Conservation (phyloP, 805 yeast species). For the Saccharomycopsis olivae region DNA sequence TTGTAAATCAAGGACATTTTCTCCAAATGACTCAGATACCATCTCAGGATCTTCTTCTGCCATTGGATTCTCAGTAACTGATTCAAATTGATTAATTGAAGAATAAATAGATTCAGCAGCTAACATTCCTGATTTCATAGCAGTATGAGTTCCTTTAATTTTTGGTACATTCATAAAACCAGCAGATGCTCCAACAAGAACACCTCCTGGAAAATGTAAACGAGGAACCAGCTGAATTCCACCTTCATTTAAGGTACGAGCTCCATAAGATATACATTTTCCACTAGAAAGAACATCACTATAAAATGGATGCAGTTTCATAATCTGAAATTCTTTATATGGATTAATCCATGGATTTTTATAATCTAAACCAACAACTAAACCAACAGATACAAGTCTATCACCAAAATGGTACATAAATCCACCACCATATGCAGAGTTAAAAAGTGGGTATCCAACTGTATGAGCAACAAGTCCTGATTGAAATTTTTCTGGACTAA, state of each 20-base stretch:
- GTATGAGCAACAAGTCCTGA: conserved; percentile 79
- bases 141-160: conserved; percentile 95
- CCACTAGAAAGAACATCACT: conserved; percentile 71
- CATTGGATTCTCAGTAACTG: conserved; percentile 23
- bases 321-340: conserved; percentile 86
- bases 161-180: conserved; percentile 97
- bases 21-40: conserved; percentile 19
- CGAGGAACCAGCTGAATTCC: conserved; percentile 91
- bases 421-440: conserved; percentile 87
- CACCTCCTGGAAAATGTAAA: conserved; percentile 91
- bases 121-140: conserved; percentile 89
- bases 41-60: conserved; percentile 29
- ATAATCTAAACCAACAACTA: conserved; percentile 93
- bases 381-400: conserved; percentile 80
- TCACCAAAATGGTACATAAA: conserved; percentile 96
- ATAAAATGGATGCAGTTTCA: conserved; percentile 89
- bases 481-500: conserved; percentile 67
- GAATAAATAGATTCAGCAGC: conserved; percentile 81
- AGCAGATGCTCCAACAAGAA: conserved; percentile 89
- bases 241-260: conserved; percentile 95
- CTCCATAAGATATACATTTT: conserved; percentile 87
- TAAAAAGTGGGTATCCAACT: conserved; percentile 75
- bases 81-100: conserved; percentile 34
- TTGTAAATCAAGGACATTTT: conserved; percentile 29
- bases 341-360: conserved; percentile 93